Percentiles rank a stretch among this genome's conserved stretches.
Evolutionary conservation across 345 rosid species (phyloP).

Genomic region (Litchi chinensis): DNA sequence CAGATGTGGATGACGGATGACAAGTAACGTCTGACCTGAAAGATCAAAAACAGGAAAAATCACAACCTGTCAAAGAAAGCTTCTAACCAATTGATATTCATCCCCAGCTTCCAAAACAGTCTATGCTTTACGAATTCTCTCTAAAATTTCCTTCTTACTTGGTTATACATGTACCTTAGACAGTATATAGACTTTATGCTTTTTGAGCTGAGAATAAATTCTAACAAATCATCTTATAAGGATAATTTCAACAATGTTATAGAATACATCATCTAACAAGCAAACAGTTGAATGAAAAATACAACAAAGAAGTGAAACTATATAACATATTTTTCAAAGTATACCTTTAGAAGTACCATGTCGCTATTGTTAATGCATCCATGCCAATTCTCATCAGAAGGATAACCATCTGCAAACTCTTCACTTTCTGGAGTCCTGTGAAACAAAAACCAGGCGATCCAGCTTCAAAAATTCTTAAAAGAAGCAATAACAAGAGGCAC

Average conservation of each 20-base stretch:
- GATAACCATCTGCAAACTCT: slow-evolving; percentile 75
- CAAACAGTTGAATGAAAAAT: neutral
- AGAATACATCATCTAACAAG: neutral
- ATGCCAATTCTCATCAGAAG: slow-evolving; percentile 95
- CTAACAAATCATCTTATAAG: neutral
- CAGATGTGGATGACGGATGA: slow-evolving; percentile 63
- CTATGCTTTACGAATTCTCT: neutral
- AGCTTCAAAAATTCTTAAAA: neutral
- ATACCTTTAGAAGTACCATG: slow-evolving; percentile 80
- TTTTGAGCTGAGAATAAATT: neutral
- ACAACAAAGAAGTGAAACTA: slow-evolving; percentile 20
- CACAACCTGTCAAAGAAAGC: neutral
- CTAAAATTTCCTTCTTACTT: neutral
- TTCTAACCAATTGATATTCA: neutral
- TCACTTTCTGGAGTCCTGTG: slow-evolving; percentile 66
- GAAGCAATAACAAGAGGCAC: neutral
- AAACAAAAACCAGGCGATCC: neutral
- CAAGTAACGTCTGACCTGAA: slow-evolving; percentile 67
- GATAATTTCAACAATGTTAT: neutral
- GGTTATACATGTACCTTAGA: neutral
- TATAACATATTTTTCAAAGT: no score
- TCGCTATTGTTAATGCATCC: slow-evolving; percentile 91
- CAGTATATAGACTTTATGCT: neutral
- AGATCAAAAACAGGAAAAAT: neutral
- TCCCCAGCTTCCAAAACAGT: neutral